Conservation (phyloP, 1,139 yeast genomes). For the Saccharomyces uvarum region DNA sequence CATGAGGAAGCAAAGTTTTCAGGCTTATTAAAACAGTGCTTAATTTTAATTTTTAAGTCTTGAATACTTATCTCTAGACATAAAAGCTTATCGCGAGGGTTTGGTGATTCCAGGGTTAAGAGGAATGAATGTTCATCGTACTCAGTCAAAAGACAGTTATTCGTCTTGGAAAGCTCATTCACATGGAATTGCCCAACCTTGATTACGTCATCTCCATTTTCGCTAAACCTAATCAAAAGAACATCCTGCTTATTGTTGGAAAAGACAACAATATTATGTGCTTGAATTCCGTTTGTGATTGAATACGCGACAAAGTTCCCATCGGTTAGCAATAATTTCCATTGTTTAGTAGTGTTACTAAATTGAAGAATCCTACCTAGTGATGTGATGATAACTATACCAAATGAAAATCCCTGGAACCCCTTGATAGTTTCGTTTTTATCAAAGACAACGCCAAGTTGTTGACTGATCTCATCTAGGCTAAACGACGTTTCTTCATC, state of each 20-base stretch:
- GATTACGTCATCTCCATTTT: slow-evolving; percentile 19
- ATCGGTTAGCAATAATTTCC: slow-evolving; percentile 34
- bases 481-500: slow-evolving; percentile 31
- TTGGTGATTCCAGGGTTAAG: slow-evolving; percentile 57
- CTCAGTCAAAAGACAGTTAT: slow-evolving; percentile 42
- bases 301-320: slow-evolving; percentile 42
- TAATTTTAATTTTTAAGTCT: slow-evolving; percentile 22
- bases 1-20: slow-evolving; percentile 55
- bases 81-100: slow-evolving; percentile 51
- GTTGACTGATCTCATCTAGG: slow-evolving; percentile 32
- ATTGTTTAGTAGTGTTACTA: slow-evolving; percentile 25
- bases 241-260: slow-evolving; percentile 50
- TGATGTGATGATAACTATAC: slow-evolving; percentile 54
- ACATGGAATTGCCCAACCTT: slow-evolving; percentile 15
- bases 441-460: slow-evolving; percentile 28
- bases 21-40: slow-evolving; percentile 32
- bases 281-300: slow-evolving; percentile 42
- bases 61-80: slow-evolving; percentile 35
- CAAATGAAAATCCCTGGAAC: slow-evolving; percentile 41
- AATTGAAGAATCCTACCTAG: slow-evolving; percentile 46
- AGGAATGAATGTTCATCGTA: slow-evolving; percentile 30
- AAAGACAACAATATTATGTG: slow-evolving; percentile 38
- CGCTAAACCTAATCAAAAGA: slow-evolving; percentile 39
- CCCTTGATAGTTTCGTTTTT: slow-evolving; percentile 58
- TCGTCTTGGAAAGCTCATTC: slow-evolving; percentile 39